Conservation (phyloP, 495 filamentous ascomycete species). For the Xylaria sp. region DNA sequence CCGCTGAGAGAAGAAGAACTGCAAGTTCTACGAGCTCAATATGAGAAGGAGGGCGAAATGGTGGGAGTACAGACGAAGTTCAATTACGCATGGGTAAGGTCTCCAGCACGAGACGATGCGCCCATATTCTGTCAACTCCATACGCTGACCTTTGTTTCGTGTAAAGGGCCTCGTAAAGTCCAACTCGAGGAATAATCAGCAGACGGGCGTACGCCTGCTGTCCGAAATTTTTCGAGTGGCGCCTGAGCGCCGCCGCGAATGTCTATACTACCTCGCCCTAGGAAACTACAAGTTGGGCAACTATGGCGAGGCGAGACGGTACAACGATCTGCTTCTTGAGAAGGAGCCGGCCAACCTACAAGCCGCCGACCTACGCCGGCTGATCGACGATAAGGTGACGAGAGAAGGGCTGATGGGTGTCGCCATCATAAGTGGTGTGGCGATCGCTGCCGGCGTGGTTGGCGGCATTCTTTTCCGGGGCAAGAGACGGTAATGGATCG, state of each 20-base stretch:
- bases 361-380: conserved; percentile 76
- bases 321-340: conserved; percentile 90
- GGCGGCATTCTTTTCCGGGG: conserved; percentile 76
- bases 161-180: conserved; percentile 93
- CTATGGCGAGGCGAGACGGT: conserved; percentile 90
- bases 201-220: conserved; percentile 91
- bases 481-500: conserved; percentile 33
- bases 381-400: conserved; percentile 96
- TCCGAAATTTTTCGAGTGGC: conserved; percentile 96
- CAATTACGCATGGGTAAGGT: conserved; percentile 94
- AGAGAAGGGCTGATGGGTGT: conserved; percentile 94
- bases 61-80: conserved; percentile 98
- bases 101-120: background rate
- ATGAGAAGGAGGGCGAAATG: conserved; percentile 94
- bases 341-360: conserved; percentile 91
- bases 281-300: conserved; percentile 98
- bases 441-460: conserved; percentile 90
- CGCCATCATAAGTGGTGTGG: conserved; percentile 94
- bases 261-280: conserved; percentile 94
- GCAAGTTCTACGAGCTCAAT: conserved; percentile 88
- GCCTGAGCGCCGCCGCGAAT: conserved; percentile 91
- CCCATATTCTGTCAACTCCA: background rate
- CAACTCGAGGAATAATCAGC: conserved; percentile 79
- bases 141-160: conserved; percentile 21
- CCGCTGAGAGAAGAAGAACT: conserved; percentile 89